These are phyloP conservation scores for Eucalyptus globulus DNA, from an alignment of 345 rosid genomes.

Conservation along the genomic window DNA sequence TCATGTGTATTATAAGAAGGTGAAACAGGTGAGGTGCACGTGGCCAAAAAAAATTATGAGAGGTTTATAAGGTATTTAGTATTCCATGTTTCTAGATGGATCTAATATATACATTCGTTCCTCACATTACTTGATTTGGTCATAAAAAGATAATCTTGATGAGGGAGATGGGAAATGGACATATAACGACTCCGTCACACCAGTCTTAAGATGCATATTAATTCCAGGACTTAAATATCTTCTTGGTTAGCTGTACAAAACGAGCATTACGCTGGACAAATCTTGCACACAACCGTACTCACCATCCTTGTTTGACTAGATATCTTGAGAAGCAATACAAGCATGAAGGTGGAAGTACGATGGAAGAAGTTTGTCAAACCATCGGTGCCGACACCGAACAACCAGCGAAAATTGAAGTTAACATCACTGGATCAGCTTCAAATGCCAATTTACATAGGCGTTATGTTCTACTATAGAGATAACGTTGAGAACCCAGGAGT, in stretches of 20 bases:
- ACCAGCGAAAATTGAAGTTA: slow-evolving; percentile 4
- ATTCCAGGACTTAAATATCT: background rate
- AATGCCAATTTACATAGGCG: slow-evolving; percentile 4
- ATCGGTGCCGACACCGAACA: slow-evolving; percentile 24
- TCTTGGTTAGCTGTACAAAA: background rate
- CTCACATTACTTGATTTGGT: too few relatives aligned
- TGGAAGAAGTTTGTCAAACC: slow-evolving; percentile 29
- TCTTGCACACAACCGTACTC: background rate
- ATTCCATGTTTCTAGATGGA: too few relatives aligned
- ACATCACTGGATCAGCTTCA: slow-evolving; percentile 30
- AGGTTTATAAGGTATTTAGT: too few relatives aligned
- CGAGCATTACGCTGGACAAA: background rate
- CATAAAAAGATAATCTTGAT: too few relatives aligned
- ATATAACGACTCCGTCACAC: too few relatives aligned
- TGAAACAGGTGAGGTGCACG: too few relatives aligned
- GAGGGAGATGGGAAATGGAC: background rate
- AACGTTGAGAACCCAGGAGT: background rate
- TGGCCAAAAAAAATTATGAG: too few relatives aligned
- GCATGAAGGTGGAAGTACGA: slow-evolving; percentile 8
- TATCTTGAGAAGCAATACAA: background rate
- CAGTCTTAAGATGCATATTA: background rate
- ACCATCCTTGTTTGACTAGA: background rate
- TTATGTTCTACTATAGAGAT: background rate
- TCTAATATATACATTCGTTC: too few relatives aligned
- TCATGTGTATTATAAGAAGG: too few relatives aligned